Base-by-base conservation (phyloP, 495 filamentous ascomycete species). In the Penicillium macrosclerotiorum region DNA sequence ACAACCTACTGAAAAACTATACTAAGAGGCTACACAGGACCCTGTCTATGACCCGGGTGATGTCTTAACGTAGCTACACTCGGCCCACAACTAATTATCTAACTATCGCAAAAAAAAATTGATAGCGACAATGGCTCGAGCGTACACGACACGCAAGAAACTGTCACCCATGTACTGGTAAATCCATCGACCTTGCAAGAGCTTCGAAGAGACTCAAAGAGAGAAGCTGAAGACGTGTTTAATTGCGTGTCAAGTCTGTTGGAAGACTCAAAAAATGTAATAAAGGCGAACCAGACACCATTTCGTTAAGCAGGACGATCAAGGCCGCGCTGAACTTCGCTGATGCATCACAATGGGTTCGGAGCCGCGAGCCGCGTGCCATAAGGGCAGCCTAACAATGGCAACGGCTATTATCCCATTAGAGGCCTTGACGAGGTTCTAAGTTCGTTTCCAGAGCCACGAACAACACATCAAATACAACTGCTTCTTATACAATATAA, bases 371-470 rank as follows among this genome's bases (percentile, higher is more conserved):
- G 56, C 61, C 50, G 59, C 18, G 29, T n/a, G n/a, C n/a, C n/a
- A n/a, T n/a, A n/a, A 52, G 56, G 56, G 54, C 47, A 55, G 60
- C 60, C 43, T 51, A 57, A 54, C 40, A 57, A 42, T 24, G 31
- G 23, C 25, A 60, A 40, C 51, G 52, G 51, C 48, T 52, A 26
- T 29, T 52, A 43, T 57, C 57, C 60, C 52, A 61, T 36, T 41
- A 42, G 22, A 63, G 57, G 60, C 57, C 43, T 13, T 57, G 55
- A 62, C 53, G 49, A 61, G 56, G 62, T 59, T 55, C 52, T 48
- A 55, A 61, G 54, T 54, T 61, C 51, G 30, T 50, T 42, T n/a
- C 17, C 34, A 27, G 45, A n/a, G n/a, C n/a, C n/a, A n/a, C n/a
- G n/a, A n/a, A n/a, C n/a, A n/a, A n/a, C n/a, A n/a, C n/a, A n/a